A percentile compares a stretch with the other conserved stretches of the same genome.
phyloP scores from a whole-genome alignment of 2,329 filamentous ascomycete species.

The Teratosphaeria zuluensis region DNA sequence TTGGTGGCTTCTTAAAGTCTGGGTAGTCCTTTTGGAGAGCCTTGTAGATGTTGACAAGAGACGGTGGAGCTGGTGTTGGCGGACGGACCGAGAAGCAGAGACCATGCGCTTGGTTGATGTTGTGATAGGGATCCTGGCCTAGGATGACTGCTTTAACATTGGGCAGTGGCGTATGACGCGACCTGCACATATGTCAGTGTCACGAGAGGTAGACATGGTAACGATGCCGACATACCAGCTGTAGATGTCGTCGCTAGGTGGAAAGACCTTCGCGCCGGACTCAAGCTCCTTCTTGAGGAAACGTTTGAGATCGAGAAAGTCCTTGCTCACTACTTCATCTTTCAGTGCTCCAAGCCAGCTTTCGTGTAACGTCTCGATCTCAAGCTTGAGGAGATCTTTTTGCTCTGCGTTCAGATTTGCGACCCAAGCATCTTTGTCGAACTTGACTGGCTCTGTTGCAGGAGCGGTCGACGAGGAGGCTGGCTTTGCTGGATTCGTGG shows the following conservation, averaged over 20 bases:
- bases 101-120: constrained; percentile 88
- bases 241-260: constrained; percentile 81
- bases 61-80: constrained; percentile 79
- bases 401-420: constrained; percentile 70
- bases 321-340: constrained; percentile 67
- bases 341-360: constrained; percentile 87
- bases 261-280: constrained; percentile 70
- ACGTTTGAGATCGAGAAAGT: constrained; percentile 79
- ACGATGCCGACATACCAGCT: constrained; percentile 52
- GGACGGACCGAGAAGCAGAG: constrained; percentile 91
- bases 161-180: constrained; percentile 79
- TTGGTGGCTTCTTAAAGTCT: constrained; percentile 60
- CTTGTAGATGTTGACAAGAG: constrained; percentile 87
- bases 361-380: constrained; percentile 85
- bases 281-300: constrained; percentile 74
- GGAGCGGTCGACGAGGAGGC: constrained; percentile 22
- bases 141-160: constrained; percentile 87
- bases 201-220: constrained; percentile 29
- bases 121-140: constrained; percentile 96
- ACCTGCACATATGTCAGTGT: constrained; percentile 48
- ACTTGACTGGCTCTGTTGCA: constrained; percentile 42
- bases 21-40: constrained; percentile 84
- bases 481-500: constrained; percentile 18
- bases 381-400: constrained; percentile 68
- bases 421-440: constrained; percentile 89